These are phyloP conservation scores for Acer saccharum DNA, from an alignment of 345 rosid genomes.

Conservation along the genomic window DNA sequence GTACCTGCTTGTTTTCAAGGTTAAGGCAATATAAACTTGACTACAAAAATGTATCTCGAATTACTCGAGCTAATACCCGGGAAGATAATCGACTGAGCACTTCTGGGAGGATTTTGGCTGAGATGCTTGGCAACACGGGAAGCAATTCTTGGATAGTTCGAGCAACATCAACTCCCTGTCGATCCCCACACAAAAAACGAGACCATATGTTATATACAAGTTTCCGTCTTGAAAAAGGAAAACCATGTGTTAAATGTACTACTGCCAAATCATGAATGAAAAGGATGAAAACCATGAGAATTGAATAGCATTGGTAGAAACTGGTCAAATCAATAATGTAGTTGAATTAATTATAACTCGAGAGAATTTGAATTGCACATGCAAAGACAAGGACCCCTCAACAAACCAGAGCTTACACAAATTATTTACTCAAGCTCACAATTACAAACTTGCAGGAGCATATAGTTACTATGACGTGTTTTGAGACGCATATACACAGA, in stretches of 20 bases:
- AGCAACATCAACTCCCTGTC: constrained; percentile 57
- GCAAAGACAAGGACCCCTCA: not conserved
- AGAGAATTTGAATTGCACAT: not conserved
- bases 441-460: not conserved
- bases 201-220: not conserved
- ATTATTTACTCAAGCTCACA: not conserved
- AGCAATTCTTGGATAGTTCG: constrained; percentile 63
- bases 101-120: constrained; percentile 74
- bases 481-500: no score
- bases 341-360: not conserved
- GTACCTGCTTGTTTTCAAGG: not conserved
- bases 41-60: constrained; percentile 71
- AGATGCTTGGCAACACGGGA: constrained; percentile 80
- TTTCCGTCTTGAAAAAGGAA: no score
- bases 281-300: not conserved
- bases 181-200: not conserved
- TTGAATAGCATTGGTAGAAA: not conserved
- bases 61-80: constrained; percentile 69
- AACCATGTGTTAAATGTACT: not conserved
- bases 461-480: no score
- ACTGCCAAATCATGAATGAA: not conserved
- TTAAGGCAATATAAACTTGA: not conserved
- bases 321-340: not conserved
- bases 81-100: constrained; percentile 74
- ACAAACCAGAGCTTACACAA: not conserved